A percentile compares a stretch with the other conserved stretches of the same genome.
phyloP scores from a whole-genome alignment of 306 rosid genomes.

The Cicer arietinum region DNA sequence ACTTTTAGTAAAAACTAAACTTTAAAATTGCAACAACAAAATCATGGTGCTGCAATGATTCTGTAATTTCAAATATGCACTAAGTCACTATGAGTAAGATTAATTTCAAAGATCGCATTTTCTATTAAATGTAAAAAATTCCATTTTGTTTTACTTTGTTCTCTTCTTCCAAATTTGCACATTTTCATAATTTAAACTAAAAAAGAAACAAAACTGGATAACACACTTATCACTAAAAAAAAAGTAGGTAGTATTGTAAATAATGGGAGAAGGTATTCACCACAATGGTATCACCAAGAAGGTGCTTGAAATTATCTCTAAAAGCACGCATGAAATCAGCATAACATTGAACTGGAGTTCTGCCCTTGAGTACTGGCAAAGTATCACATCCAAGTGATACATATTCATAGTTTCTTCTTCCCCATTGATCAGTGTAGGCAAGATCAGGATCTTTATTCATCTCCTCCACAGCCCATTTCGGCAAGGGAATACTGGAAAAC shows the following conservation, averaged over 20 bases:
- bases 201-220: background rate
- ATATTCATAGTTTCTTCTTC: constrained; percentile 85
- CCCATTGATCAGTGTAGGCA: constrained; percentile 98
- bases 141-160: background rate
- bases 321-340: constrained; percentile 93
- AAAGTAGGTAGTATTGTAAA: background rate
- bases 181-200: background rate
- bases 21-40: too few relatives aligned
- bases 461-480: constrained; percentile 91
- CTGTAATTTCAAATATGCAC: too few relatives aligned
- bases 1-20: too few relatives aligned
- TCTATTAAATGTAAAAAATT: background rate
- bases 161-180: background rate
- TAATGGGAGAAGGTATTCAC: constrained; percentile 44
- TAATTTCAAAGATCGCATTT: background rate
- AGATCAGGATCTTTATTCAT: constrained; percentile 76
- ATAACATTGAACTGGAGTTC: constrained; percentile 91
- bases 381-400: constrained; percentile 85
- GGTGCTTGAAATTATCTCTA: constrained; percentile 78
- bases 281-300: constrained; percentile 91
- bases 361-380: constrained; percentile 89
- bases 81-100: background rate
- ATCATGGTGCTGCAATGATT: too few relatives aligned
- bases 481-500: constrained; percentile 84
- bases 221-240: background rate